Base-by-base conservation (phyloP, 1,284 basidiomycete genomes). In the Bjerkandera adusta region DNA sequence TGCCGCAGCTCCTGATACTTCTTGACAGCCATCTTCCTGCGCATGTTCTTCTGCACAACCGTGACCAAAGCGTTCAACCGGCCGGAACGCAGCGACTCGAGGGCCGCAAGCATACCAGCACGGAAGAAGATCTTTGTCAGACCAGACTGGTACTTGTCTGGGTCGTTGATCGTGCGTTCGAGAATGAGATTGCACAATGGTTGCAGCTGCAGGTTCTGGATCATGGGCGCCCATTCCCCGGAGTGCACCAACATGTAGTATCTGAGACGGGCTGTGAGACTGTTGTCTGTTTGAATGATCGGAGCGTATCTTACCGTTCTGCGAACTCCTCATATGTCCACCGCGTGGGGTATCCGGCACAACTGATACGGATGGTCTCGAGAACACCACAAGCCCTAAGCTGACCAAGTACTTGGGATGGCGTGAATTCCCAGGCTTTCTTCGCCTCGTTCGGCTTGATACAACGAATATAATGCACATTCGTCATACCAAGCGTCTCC, bases 241-340 rank as follows among this genome's bases (percentile, higher is more conserved):
- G 94, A 97, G 36, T 84, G 76, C 2, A 97, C 85, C 36, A 99
- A 85, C 88, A 98, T 94, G 68, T 99, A 99, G 68, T 99, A 99
- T 45, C 93, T 96, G 53, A 26, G 37, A 15, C 26, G 1, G 26
- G 51, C 61, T 34, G 22, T 30, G 30, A 11, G n/a, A 20, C 4
- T 7, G 13, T 26, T 4, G 7, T 6, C 15, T 25, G 6, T 22
- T 22, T 27, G n/a, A 26, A 32, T 24, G 25, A 11, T 1, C 13
- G 5, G 3, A 8, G 25, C 15, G 35, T 11, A 44, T 66, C 81
- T 52, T 55, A 93, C 92, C 97, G 83, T 64, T 98, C 95, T n/a
- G 93, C 96, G 67, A 99, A 99, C 66, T 99, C 96, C 60, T 93
- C 94, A 59, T 97, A 99, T 1, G 89, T 95, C 97, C 97, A 99